A percentile compares a stretch with the other conserved stretches of the same genome.
Conservation (phyloP, 176 grass and related monocot species). For the Raddia distichophylla region DNA sequence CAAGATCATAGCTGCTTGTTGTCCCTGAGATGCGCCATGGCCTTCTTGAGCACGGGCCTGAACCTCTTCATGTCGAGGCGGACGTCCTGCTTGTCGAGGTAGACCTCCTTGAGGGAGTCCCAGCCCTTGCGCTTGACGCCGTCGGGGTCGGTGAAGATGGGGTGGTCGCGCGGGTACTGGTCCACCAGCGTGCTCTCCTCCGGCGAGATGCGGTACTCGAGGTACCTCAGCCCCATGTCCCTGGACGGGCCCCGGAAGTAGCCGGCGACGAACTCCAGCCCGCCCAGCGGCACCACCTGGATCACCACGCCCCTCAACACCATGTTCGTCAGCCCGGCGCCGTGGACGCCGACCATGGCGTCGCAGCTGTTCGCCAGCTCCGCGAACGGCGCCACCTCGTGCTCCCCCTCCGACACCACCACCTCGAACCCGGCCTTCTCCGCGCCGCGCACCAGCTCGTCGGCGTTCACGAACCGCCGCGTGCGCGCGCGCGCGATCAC, state of each 20-base stretch:
- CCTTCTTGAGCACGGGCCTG: conserved; percentile 53
- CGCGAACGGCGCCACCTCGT: conserved; percentile 63
- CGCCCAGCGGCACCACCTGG: conserved; percentile 83
- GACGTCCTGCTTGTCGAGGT: conserved; percentile 86
- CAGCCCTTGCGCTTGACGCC: conserved; percentile 64
- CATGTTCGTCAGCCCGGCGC: conserved; percentile 90
- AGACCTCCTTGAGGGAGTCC: conserved; percentile 52
- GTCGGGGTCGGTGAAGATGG: conserved; percentile 73
- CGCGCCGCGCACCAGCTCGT: conserved; percentile 50
- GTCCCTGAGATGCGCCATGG: conserved; percentile 47
- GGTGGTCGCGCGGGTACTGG: conserved; percentile 68
- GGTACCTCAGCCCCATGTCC: conserved; percentile 71
- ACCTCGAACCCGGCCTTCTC: conserved; percentile 64
- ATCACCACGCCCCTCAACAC: conserved; percentile 75
- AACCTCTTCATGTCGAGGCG: conserved; percentile 71
- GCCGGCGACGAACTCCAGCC: conserved; percentile 48
- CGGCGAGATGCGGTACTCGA: conserved; percentile 75
- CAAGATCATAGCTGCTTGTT: not conserved
- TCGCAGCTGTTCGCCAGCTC: conserved; percentile 65
- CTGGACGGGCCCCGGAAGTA: conserved; percentile 62
- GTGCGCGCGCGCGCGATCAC: conserved; percentile 60
- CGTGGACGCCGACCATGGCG: conserved; percentile 77
- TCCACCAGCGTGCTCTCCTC: conserved; percentile 86
- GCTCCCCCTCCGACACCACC: conserved; percentile 55
- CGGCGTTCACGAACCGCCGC: conserved; percentile 66